These are phyloP conservation scores for Mycena haematopus DNA, from an alignment of 768 basidiomycete species.

Conservation along the genomic window DNA sequence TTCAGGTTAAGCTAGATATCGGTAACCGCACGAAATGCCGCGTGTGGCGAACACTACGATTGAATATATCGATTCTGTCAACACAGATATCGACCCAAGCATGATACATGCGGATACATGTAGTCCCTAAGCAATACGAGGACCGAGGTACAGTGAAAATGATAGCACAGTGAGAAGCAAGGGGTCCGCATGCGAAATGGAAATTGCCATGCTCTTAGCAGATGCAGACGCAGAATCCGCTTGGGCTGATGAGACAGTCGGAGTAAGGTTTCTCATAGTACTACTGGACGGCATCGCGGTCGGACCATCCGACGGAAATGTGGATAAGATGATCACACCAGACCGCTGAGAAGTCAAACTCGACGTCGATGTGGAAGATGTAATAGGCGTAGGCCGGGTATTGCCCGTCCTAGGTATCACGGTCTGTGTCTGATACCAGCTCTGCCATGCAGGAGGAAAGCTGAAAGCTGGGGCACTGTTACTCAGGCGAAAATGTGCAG, in stretches of 20 bases:
- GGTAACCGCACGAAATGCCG: too few relatives aligned
- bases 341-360: background rate
- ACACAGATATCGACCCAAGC: background rate
- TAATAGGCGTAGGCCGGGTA: background rate
- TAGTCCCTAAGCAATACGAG: background rate
- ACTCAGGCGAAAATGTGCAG: background rate
- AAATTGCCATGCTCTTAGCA: background rate
- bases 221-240: slow-evolving; percentile 1
- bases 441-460: background rate
- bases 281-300: background rate
- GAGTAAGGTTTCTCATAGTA: background rate
- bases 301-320: background rate
- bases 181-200: background rate
- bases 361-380: background rate
- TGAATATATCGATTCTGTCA: too few relatives aligned
- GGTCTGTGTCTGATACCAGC: slow-evolving; percentile 1
- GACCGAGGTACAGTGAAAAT: background rate
- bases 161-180: background rate
- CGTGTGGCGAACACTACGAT: too few relatives aligned
- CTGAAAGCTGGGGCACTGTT: background rate
- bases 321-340: background rate
- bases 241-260: background rate
- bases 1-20: too few relatives aligned
- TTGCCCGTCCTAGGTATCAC: slow-evolving; percentile 1
- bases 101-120: too few relatives aligned